A percentile compares a stretch with the other conserved stretches of the same genome.
phyloP scores from a whole-genome alignment of 805 yeast species.

The Hanseniaspora taiwanica region DNA sequence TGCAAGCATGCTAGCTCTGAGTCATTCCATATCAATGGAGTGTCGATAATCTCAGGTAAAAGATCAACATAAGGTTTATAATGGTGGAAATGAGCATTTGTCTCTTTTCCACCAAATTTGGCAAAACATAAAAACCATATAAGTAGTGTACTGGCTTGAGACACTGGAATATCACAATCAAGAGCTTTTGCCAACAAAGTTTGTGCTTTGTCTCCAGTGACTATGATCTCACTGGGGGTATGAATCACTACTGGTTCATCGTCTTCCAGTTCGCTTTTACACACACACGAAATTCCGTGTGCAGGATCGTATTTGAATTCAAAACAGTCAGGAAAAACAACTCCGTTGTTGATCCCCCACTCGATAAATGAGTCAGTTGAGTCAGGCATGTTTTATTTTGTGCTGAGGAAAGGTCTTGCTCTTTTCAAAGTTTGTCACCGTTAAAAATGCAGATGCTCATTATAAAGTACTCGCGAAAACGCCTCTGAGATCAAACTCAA shows the following conservation, averaged over 20 bases:
- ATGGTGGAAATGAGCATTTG: slow-evolving; percentile 5
- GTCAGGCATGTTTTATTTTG: no score
- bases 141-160: slow-evolving; percentile 22
- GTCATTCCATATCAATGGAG: slow-evolving; percentile 53
- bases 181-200: slow-evolving; percentile 12
- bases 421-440: neutral
- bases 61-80: slow-evolving; percentile 32
- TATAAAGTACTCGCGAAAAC: no score
- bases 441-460: no score
- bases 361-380: slow-evolving; percentile 6
- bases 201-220: slow-evolving; percentile 16
- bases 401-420: no score
- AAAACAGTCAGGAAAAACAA: slow-evolving; percentile 20
- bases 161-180: slow-evolving; percentile 2
- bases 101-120: slow-evolving; percentile 22
- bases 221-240: slow-evolving; percentile 21
- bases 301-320: slow-evolving; percentile 21
- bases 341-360: slow-evolving; percentile 31
- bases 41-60: slow-evolving; percentile 34
- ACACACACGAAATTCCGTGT: slow-evolving; percentile 27
- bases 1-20: slow-evolving; percentile 38
- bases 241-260: slow-evolving; percentile 12
- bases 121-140: slow-evolving; percentile 30
- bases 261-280: slow-evolving; percentile 12
- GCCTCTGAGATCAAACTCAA: no score